Base-by-base conservation (phyloP, 805 yeast species). In the Saturnispora quitensis region DNA sequence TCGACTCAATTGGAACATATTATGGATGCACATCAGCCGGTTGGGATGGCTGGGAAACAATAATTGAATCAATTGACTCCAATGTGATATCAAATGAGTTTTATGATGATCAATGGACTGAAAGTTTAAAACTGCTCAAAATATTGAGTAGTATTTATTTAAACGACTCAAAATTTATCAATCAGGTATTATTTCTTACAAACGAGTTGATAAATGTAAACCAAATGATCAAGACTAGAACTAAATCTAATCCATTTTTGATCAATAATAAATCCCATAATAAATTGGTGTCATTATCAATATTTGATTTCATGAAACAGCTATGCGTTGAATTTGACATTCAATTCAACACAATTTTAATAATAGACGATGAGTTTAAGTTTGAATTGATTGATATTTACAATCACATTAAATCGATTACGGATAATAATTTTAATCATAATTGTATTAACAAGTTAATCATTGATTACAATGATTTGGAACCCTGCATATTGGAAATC, bases 1-100 rank as follows among this genome's bases (percentile, higher is more conserved):
- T 50, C 7, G 48, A 51, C 3, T 42, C 40, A 2, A 25, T 65
- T 20, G 70, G 70, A 7, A 59, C 60, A 50, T 66, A 65, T 55
- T 66, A 66, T 51, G 69, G 70, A 1, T 62, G 66, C 47, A 57
- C 50, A 24, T 33, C 58, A 5, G 55, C 53, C n/a, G 31, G 43
- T 9, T 66, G 70, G 70, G 59, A 55, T 18, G 68, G 64, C 0
- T 66, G 70, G 70, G 17, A 51, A 4, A 40, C 50, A 5, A 33
- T 65, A 4, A 45, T 66, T 5, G 56, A 56, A 13, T 49, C 55
- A 9, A 59, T 66, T 13, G 43, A 28, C 7, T 61, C 52, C 4
- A 46, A 50, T 7, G 55, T 54, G n/a, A 58, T 57, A 12, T 33
- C 40, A 1, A 50, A 40, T 3, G 44, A 55, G 20, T 28, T 18